Evolutionary conservation across 2,329 filamentous ascomycete species (phyloP), one percentile per base, ranked within the genome.

Genomic region (Aspergillus pseudoglaucus): DNA sequence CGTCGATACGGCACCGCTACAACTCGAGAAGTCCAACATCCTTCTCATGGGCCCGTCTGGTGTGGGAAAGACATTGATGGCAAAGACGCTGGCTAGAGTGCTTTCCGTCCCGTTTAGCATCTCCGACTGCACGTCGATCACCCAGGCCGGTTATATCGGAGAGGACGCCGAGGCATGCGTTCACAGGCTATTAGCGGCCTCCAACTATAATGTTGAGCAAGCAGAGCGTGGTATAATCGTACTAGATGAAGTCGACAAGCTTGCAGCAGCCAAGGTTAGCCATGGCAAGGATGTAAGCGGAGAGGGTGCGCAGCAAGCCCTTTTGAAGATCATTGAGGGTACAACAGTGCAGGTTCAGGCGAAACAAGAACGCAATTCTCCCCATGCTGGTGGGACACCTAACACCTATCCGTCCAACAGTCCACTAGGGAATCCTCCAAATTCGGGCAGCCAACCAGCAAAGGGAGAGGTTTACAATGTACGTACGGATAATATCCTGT

Each of bases 111-210:
- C 93, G 0, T 95, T 96, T 62, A 90, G 88, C 53, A 95, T 95
- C 69, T 91, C 88, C 52, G 91, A 97, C 68, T 97, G 91, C 68
- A 96, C 93, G 44, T 88, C 90, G 5, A 90, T 97, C 54, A 97
- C 91, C 0, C 91, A 96, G 70, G 91, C 91, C 4, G 91, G 93
- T 22, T 98, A 98, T 60, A 96, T 98, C 57, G 93, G 93, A 25
- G 91, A 97, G 63, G 93, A 98, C 64, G 91, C 91, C n/a, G 93
- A 98, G 64, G 85, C 88, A 0, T 96, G 91, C 59, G 89, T 98
- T 37, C 89, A 96, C 62, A 80, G 93, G 40, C 77, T 98, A 22
- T 76, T 98, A 8, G 87, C 94, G 47, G 90, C 94, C 50, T 84
- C 91, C 7, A 91, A 94, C 65, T 95, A 95, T 67, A 87, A 95